Conservation (phyloP, 192 early-diverging fungal genomes). For the Paraglomus occultum region DNA sequence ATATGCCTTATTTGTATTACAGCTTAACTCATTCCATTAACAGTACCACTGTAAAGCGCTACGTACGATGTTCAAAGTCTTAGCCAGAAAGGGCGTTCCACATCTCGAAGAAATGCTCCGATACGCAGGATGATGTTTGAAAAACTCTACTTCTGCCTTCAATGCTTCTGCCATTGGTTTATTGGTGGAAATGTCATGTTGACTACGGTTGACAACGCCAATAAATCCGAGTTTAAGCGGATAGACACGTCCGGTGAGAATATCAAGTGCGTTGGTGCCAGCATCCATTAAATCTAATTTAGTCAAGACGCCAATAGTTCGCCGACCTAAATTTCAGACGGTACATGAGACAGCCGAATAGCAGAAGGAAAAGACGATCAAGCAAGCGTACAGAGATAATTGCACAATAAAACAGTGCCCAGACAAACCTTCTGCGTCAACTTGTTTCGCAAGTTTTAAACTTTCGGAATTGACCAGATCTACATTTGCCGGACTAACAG, state of each 20-base stretch:
- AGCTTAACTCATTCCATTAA: too few species aligned
- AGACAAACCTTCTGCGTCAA: conserved; percentile 65
- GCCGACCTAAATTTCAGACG: conserved; percentile 31
- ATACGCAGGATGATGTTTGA: conserved; percentile 70
- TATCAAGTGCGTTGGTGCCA: conserved; percentile 79
- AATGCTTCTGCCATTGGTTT: conserved; percentile 74
- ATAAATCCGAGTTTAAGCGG: conserved; percentile 80
- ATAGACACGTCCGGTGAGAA: conserved; percentile 72
- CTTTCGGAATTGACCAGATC: conserved; percentile 84
- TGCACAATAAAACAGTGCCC: neutral
- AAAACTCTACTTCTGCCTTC: conserved; percentile 65
- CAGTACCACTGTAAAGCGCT: too few species aligned
- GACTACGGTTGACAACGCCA: conserved; percentile 80
- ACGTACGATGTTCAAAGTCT: conserved; percentile 61
- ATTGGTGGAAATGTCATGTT: conserved; percentile 70
- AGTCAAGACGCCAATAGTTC: conserved; percentile 79
- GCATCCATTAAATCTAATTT: conserved; percentile 87
- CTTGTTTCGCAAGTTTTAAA: conserved; percentile 82
- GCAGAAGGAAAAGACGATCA: neutral
- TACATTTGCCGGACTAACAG: conserved; percentile 78
- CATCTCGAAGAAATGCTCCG: conserved; percentile 67
- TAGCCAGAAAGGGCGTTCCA: conserved; percentile 68
- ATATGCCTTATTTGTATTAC: too few species aligned
- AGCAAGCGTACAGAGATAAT: neutral
- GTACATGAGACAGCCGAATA: neutral